Evolutionary conservation across 176 grass and related monocot genomes (phyloP).

Genomic region (Oryza glumipatula): DNA sequence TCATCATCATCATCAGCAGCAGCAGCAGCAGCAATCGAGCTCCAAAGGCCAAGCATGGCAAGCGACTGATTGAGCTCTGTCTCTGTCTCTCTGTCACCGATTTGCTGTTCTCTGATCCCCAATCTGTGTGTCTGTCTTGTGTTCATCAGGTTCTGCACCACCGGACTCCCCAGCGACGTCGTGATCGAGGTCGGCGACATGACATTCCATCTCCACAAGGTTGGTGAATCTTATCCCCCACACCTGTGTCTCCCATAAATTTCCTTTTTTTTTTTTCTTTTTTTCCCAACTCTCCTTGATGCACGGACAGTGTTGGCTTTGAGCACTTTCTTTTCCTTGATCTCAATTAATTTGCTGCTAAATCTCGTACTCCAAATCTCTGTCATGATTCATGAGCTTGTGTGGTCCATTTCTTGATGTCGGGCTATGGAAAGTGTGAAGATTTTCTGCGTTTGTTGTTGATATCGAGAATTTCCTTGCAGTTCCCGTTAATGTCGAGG

Average conservation of each 20-base stretch:
- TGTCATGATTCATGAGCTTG: neutral
- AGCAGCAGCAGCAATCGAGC: slow-evolving; percentile 27
- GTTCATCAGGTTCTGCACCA: slow-evolving; percentile 91
- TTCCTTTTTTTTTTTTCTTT: neutral
- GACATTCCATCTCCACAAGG: slow-evolving; percentile 99
- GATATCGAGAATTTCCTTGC: slow-evolving; percentile 41
- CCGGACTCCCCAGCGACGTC: slow-evolving; percentile 90
- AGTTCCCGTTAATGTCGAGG: slow-evolving; percentile 98
- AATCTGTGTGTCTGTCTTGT: neutral
- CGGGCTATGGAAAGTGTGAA: neutral
- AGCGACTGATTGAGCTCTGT: slow-evolving; percentile 19
- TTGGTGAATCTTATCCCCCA: slow-evolving; percentile 23
- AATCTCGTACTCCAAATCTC: neutral
- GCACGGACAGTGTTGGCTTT: neutral
- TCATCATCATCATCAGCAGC: no score
- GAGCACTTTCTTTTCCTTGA: neutral
- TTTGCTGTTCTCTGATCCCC: slow-evolving; percentile 33
- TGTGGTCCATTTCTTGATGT: slow-evolving; percentile 25
- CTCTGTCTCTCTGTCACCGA: neutral
- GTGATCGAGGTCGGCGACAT: slow-evolving; percentile 96
- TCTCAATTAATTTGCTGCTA: neutral
- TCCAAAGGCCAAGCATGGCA: slow-evolving; percentile 94
- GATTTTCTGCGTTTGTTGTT: neutral
- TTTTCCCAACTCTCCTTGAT: slow-evolving; percentile 2
- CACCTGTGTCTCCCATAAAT: neutral